Base-by-base conservation (phyloP, 129 eudicot genomes). In the Tagetes erecta region DNA sequence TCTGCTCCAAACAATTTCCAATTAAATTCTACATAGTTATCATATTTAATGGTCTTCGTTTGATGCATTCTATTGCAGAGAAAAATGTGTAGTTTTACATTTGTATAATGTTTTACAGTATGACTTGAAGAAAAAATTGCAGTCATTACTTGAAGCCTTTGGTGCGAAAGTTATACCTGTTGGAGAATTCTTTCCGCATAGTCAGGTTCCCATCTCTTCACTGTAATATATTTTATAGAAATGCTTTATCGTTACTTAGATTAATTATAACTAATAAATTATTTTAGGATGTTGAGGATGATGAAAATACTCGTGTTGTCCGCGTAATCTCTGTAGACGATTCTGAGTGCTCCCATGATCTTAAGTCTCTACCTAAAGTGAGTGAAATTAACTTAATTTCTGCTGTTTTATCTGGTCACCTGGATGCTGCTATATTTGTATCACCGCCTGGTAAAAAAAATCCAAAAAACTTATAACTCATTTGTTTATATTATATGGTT, bases 391-490 rank as follows among this genome's bases (percentile, higher is more conserved):
- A 91, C 52, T 75, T 95, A 76, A 68, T 95, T 42, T 72, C 82
- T 71, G 96, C 99, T 69, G 80, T 84, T 52, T 65, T 95, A 74
- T 86, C 92, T 27, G 99, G 97, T 37, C 87, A 76, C 60, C 76
- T 91, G 65, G 96, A 95, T 81, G 90, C 91, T 52, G 81, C 84
- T 75, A 44, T 84, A 56, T 63, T 95, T 27, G 73, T 80, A 76
- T 82, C 83, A 38, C 88, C 96, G 71, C 89, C 99, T 64, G 92
- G 98, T 90, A n/a, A n/a, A n/a, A n/a, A n/a, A n/a, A n/a, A n/a
- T 56, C 9, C 2, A 39, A 33, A 60, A 41, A 3, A 41, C 13
- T 3, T 11, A 38, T 35, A 36, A 64, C 39, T 55, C 41, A 51
- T 14, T 50, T 51, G 12, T 51, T 66, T 44, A 67, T 2, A 7